Percentiles rank a stretch among this genome's conserved stretches.
Evolutionary conservation across 768 basidiomycete genomes (phyloP).

Genomic region (Leccinum subgranulosum): DNA sequence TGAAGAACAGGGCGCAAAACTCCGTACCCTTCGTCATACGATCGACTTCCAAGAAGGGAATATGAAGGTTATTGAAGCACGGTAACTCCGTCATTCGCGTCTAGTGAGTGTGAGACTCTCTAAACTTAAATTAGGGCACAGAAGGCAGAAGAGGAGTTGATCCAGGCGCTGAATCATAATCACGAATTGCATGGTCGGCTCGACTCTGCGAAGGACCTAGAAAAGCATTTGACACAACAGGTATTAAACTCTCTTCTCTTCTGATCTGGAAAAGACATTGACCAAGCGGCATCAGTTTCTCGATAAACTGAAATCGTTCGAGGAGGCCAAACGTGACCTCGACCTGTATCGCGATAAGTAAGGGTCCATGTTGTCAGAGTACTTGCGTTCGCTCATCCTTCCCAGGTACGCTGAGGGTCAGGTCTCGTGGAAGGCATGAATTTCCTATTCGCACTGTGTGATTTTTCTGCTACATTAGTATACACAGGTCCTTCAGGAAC

Average conservation of each 20-base stretch:
- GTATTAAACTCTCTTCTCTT: slow-evolving; percentile 12
- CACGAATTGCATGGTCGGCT: slow-evolving; percentile 30
- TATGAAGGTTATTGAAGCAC: slow-evolving; percentile 23
- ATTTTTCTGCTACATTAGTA: background rate
- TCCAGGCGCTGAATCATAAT: slow-evolving; percentile 15
- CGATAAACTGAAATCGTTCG: slow-evolving; percentile 21
- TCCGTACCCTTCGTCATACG: slow-evolving; percentile 30
- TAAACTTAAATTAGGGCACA: slow-evolving; percentile 17
- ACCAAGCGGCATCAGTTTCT: slow-evolving; percentile 19
- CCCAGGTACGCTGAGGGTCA: slow-evolving; percentile 21
- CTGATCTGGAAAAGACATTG: slow-evolving; percentile 13
- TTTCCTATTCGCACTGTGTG: background rate
- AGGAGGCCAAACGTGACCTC: slow-evolving; percentile 17
- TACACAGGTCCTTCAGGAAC: slow-evolving; percentile 50
- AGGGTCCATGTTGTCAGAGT: background rate
- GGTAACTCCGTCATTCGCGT: slow-evolving; percentile 12
- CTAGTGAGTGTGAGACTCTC: slow-evolving; percentile 1
- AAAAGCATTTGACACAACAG: slow-evolving; percentile 25
- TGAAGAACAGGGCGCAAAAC: slow-evolving; percentile 24
- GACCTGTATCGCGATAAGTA: slow-evolving; percentile 26
- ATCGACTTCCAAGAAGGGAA: slow-evolving; percentile 30
- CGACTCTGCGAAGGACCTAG: slow-evolving; percentile 20
- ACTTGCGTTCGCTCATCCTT: background rate
- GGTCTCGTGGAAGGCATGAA: slow-evolving; percentile 23
- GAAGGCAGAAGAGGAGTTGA: slow-evolving; percentile 19